A percentile compares a stretch with the other conserved stretches of the same genome.
Evolutionary conservation across 176 grass and related monocot genomes (phyloP).

Genomic region (Oryza rufipogon): DNA sequence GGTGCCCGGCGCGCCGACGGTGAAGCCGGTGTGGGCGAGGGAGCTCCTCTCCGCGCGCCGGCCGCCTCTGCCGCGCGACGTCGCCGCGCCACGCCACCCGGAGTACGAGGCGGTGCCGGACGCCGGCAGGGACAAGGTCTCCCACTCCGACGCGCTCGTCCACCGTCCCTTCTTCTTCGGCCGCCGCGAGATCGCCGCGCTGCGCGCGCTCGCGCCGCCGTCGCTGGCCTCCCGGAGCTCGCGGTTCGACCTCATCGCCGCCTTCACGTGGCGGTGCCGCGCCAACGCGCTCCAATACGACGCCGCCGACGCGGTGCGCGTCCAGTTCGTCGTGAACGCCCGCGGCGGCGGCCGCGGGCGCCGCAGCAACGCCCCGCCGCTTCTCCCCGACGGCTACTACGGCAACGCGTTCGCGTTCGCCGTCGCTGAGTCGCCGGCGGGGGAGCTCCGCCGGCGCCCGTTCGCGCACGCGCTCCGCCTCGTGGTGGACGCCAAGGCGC

Average conservation of each 20-base stretch:
- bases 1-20: slow-evolving; percentile 28
- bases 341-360: not conserved
- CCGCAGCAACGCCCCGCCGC: not conserved
- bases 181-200: not conserved
- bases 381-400: slow-evolving; percentile 43
- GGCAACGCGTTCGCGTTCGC: slow-evolving; percentile 41
- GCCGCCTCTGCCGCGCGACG: not conserved
- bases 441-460: not conserved
- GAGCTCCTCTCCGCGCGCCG: slow-evolving; percentile 26
- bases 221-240: not conserved
- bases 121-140: not conserved
- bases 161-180: not conserved
- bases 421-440: not conserved
- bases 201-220: not conserved
- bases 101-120: slow-evolving; percentile 38
- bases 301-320: not conserved
- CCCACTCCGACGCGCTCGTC: not conserved
- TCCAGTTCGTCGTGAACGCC: slow-evolving; percentile 37
- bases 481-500: not conserved
- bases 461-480: not conserved
- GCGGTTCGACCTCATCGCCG: slow-evolving; percentile 45
- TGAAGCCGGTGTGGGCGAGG: slow-evolving; percentile 40
- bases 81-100: slow-evolving; percentile 17
- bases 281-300: slow-evolving; percentile 37
- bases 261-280: slow-evolving; percentile 46